Base-by-base conservation (phyloP, 345 rosid genomes). In the Raphanus sativus region DNA sequence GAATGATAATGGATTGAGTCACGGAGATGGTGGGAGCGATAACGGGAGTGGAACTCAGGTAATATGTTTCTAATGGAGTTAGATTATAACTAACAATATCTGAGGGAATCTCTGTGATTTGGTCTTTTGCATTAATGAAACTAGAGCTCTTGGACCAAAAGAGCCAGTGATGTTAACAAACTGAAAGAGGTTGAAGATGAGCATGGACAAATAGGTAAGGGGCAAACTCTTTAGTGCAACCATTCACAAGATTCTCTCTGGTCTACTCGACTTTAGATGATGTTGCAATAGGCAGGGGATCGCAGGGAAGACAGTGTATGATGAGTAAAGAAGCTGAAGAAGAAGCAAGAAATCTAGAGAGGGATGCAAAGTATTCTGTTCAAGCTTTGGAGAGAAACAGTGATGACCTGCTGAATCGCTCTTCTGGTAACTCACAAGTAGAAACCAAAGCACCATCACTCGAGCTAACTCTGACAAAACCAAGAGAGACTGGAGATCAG, bases 31-130 rank as follows among this genome's bases (percentile, higher is more conserved):
- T 81, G 90, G 93, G 79, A 89, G 89, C 67, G 94, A 91, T 71
- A 83, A 84, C 75, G 94, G 89, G 38, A 89, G 94, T 85, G 97
- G 89, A 72, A 87, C 89, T 65, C 91, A 91, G 92, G 97, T 91
- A 82, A 79, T 68, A 8, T 28, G 69, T 33, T 25, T 28, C 25
- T 72, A 48, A 48, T 70, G 24, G 50, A 12, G 13, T 9, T 21
- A n/a, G 63, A 59, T 60, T 4, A 28, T 11, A 36, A 6, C 40
- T 25, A 25, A 67, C 21, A 21, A 21, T 21, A 28, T 30, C 30
- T 60, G 62, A 60, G 63, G 48, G 50, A 12, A 32, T 56, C 38
- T 38, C 1, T 17, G 30, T 21, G 2, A 59, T 4, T 3, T 33
- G 17, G 58, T 64, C 4, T 64, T 69, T 70, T 80, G 73, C 54